Evolutionary conservation across 768 basidiomycete genomes (phyloP).

Genomic region (Pholiota conissans): DNA sequence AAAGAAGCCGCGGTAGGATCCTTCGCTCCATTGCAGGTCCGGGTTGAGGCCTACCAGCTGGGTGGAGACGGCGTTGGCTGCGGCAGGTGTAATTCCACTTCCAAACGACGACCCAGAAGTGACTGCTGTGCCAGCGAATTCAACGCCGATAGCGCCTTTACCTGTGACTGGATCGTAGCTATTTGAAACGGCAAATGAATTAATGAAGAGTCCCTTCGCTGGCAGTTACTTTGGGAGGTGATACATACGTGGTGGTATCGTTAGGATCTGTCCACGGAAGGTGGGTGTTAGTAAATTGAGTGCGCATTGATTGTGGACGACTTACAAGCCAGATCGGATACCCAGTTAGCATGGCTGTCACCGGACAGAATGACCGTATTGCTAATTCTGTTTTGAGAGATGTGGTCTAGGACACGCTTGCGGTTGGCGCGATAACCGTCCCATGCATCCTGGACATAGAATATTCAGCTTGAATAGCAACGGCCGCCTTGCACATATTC

Average conservation of each 20-base stretch:
- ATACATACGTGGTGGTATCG: constrained; percentile 42
- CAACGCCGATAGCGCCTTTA: constrained; percentile 52
- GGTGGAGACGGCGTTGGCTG: constrained; percentile 38
- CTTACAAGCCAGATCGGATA: constrained; percentile 55
- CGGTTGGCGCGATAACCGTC: constrained; percentile 61
- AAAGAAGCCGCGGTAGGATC: constrained; percentile 59
- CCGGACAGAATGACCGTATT: constrained; percentile 62
- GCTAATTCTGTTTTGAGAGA: constrained; percentile 49
- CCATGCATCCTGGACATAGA: constrained; percentile 47
- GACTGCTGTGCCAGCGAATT: constrained; percentile 64
- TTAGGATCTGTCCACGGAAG: constrained; percentile 40
- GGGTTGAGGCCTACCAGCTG: constrained; percentile 39
- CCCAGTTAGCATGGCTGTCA: constrained; percentile 65
- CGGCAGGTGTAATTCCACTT: constrained; percentile 33
- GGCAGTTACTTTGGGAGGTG: neutral
- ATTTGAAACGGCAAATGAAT: neutral
- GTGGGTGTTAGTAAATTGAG: neutral
- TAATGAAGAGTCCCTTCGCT: neutral
- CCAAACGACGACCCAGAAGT: constrained; percentile 51
- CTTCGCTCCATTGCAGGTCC: constrained; percentile 63
- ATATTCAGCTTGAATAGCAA: neutral
- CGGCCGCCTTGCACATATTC: neutral
- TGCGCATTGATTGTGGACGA: constrained; percentile 7
- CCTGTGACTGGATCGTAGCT: constrained; percentile 52
- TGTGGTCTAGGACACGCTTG: constrained; percentile 47